A percentile compares a stretch with the other conserved stretches of the same genome.
Conservation (phyloP, 495 filamentous ascomycete genomes). For the Lineolata rhizophorae region DNA sequence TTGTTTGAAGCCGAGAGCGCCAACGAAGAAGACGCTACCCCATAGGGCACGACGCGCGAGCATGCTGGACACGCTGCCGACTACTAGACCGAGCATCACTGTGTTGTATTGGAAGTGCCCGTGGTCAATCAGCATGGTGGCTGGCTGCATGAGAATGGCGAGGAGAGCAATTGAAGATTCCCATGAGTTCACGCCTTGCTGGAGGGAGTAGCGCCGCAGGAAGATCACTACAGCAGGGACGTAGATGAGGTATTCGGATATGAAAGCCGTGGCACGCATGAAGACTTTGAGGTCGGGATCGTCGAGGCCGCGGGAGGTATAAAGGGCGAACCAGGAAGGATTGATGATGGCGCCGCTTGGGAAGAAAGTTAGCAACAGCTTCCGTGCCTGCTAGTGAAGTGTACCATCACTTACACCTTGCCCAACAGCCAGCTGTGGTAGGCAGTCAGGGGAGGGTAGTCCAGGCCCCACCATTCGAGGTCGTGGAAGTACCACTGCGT, state of each 20-base stretch:
- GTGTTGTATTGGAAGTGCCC: slow-evolving; percentile 99
- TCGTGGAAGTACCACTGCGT: slow-evolving; percentile 97
- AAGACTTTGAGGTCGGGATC: slow-evolving; percentile 67
- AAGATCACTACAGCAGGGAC: slow-evolving; percentile 71
- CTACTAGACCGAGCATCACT: slow-evolving; percentile 80
- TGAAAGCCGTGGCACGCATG: slow-evolving; percentile 77
- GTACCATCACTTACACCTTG: slow-evolving; percentile 48
- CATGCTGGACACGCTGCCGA: slow-evolving; percentile 74
- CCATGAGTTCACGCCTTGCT: slow-evolving; percentile 52
- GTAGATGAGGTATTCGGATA: slow-evolving; percentile 78
- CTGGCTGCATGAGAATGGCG: slow-evolving; percentile 81
- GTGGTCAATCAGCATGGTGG: slow-evolving; percentile 81
- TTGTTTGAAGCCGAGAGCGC: slow-evolving; percentile 84
- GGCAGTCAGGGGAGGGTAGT: slow-evolving; percentile 92
- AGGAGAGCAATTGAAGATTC: slow-evolving; percentile 64
- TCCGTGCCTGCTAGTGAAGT: no score
- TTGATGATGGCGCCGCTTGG: slow-evolving; percentile 49
- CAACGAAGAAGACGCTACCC: slow-evolving; percentile 86
- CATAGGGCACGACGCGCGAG: slow-evolving; percentile 66
- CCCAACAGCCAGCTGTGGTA: slow-evolving; percentile 93
- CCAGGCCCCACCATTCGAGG: slow-evolving; percentile 88
- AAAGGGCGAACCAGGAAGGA: slow-evolving; percentile 72
- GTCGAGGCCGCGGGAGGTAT: slow-evolving; percentile 61
- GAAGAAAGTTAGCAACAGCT: slow-evolving; percentile 13
- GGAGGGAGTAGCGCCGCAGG: slow-evolving; percentile 50